Conservation (phyloP, 495 filamentous ascomycete genomes). For the Aspergillus avenaceus region DNA sequence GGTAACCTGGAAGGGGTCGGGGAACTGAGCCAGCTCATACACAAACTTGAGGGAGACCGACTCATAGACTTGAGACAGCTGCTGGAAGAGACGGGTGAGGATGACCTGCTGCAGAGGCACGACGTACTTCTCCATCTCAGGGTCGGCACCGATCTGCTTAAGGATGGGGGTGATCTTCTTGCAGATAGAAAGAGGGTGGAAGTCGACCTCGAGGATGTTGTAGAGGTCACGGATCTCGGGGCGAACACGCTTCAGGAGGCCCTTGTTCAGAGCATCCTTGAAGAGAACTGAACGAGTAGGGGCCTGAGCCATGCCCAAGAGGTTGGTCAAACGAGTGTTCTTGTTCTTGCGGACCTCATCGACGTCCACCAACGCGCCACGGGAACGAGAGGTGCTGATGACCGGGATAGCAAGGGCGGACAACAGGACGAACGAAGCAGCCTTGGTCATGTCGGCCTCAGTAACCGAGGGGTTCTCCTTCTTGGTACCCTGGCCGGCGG, state of each 20-base stretch:
- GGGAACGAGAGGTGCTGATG: constrained; percentile 95
- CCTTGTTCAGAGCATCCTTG: constrained; percentile 92
- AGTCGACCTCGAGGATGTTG: constrained; percentile 97
- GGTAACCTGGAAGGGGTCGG: constrained; percentile 91
- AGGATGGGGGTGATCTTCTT: constrained; percentile 98
- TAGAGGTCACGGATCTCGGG: constrained; percentile 95
- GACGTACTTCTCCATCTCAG: constrained; percentile 96
- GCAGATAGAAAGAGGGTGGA: constrained; percentile 98
- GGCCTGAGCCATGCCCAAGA: constrained; percentile 85
- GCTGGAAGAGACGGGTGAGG: constrained; percentile 95
- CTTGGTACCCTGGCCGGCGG: constrained; percentile 76
- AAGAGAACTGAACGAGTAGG: constrained; percentile 89
- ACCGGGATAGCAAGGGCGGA: constrained; percentile 95
- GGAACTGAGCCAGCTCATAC: constrained; percentile 90
- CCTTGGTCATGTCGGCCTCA: constrained; percentile 81
- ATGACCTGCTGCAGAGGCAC: constrained; percentile 95
- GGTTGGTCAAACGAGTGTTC: constrained; percentile 92
- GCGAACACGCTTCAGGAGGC: constrained; percentile 82
- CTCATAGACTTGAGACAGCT: constrained; percentile 98
- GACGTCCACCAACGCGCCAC: constrained; percentile 91
- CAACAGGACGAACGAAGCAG: constrained; percentile 93
- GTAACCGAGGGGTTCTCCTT: constrained; percentile 91
- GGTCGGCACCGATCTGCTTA: constrained; percentile 85
- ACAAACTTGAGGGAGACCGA: constrained; percentile 94
- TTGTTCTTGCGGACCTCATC: constrained; percentile 98